phyloP scores from a whole-genome alignment of 2,329 filamentous ascomycete species.

The Colletotrichum agaves region DNA sequence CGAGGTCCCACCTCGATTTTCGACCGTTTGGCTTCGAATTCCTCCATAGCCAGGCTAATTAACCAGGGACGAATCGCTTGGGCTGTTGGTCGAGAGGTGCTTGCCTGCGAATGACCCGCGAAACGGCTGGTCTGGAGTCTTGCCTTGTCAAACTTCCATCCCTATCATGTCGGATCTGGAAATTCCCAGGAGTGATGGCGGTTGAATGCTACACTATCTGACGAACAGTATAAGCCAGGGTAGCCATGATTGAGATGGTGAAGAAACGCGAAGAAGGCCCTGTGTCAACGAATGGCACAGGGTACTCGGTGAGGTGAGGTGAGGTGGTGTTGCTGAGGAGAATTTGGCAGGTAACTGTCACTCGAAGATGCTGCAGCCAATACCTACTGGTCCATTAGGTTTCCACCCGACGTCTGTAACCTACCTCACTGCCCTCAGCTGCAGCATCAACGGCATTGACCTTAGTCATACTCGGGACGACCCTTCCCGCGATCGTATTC shows the following conservation, averaged over 20 bases:
- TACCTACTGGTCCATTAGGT: too few species aligned
- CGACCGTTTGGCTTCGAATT: slow-evolving; percentile 2
- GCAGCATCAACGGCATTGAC: neutral
- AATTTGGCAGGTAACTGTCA: neutral
- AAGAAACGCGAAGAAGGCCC: neutral
- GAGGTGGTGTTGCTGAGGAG: neutral
- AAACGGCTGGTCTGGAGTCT: neutral
- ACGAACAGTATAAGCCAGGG: slow-evolving; percentile 17
- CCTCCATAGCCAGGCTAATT: neutral
- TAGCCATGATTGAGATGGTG: neutral
- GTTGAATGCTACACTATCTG: slow-evolving; percentile 11
- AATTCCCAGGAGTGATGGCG: slow-evolving; percentile 10
- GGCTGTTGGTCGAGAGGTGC: neutral
- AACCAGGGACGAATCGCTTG: neutral
- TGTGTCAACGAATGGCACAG: slow-evolving; percentile 6
- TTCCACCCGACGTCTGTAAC: too few species aligned
- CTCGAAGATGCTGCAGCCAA: neutral
- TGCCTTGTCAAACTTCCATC: slow-evolving; percentile 10
- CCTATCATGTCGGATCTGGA: slow-evolving; percentile 24
- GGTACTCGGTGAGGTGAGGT: slow-evolving; percentile 2
- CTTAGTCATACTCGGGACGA: slow-evolving; percentile 18
- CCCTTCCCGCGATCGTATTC: neutral
- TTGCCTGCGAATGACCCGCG: neutral
- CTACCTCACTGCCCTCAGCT: too few species aligned
- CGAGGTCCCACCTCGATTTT: neutral